These are phyloP conservation scores for Exophiala bonariae DNA, from an alignment of 2,329 filamentous ascomycete species.

Conservation along the genomic window DNA sequence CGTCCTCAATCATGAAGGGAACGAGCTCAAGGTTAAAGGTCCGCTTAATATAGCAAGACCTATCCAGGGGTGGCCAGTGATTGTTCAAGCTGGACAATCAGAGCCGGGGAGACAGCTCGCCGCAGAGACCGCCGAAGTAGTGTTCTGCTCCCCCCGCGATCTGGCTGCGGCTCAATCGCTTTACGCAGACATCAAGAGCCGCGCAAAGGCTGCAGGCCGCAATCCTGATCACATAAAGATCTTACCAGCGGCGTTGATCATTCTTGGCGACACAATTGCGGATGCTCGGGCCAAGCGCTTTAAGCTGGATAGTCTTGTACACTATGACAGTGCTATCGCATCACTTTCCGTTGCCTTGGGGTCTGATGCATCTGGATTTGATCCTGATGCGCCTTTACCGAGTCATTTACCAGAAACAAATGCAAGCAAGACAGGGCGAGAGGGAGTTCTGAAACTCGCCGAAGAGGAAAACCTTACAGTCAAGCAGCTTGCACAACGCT, in stretches of 20 bases:
- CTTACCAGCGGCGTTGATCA: slow-evolving; percentile 52
- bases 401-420: slow-evolving; percentile 54
- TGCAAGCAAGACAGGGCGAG: slow-evolving; percentile 53
- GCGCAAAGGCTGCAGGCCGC: slow-evolving; percentile 47
- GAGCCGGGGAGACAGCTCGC: slow-evolving; percentile 54
- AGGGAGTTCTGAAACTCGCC: slow-evolving; percentile 47
- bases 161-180: slow-evolving; percentile 48
- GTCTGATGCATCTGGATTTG: slow-evolving; percentile 48
- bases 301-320: slow-evolving; percentile 52
- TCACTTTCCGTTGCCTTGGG: slow-evolving; percentile 53
- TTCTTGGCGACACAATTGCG: slow-evolving; percentile 51
- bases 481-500: slow-evolving; percentile 52
- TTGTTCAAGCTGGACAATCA: slow-evolving; percentile 56
- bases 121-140: slow-evolving; percentile 54
- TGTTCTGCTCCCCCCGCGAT: slow-evolving; percentile 53
- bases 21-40: slow-evolving; percentile 47
- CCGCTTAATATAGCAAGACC: slow-evolving; percentile 56
- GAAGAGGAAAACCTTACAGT: slow-evolving; percentile 49
- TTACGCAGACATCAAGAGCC: slow-evolving; percentile 54
- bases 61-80: slow-evolving; percentile 57
- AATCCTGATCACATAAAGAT: slow-evolving; percentile 51
- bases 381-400: slow-evolving; percentile 52
- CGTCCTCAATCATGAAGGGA: slow-evolving; percentile 52
- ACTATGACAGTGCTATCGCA: slow-evolving; percentile 56
- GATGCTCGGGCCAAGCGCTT: slow-evolving; percentile 52